Evolutionary conservation across 148 eudicot genomes (phyloP), one percentile per base, ranked within the genome.

Genomic region (Nyssa sinensis): DNA sequence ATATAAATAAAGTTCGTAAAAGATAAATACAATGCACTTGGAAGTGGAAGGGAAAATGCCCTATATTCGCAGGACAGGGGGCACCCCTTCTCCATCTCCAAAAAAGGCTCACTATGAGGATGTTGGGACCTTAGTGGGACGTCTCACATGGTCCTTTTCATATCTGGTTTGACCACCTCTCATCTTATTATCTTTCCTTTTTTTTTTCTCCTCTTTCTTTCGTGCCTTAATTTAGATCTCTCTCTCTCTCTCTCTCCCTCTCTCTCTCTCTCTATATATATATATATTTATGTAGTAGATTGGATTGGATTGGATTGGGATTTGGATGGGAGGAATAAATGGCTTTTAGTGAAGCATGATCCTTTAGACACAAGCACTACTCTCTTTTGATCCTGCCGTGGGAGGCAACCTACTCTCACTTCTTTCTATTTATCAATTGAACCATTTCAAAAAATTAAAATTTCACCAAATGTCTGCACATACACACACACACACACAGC

Each of bases 321-420:
- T 74, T 44, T n/a, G n/a, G n/a, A n/a, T n/a, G n/a, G n/a, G n/a
- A n/a, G n/a, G n/a, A n/a, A n/a, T n/a, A n/a, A n/a, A n/a, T n/a
- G n/a, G n/a, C 66, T 73, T 39, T 55, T 73, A 78, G 75, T 79
- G 83, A 51, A 63, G 73, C 82, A 79, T 75, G 85, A 78, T 61
- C 79, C 82, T 82, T 79, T 44, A 75, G 77, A 69, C 80, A 72
- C 66, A 78, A 82, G 69, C 82, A 82, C 71, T 68, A 63, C 75
- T 28, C 66, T 44, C 74, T 39, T 70, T 29, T 47, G 71, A 71
- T 60, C 77, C 78, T 69, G 73, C 44, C 75, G 49, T 74, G n/a
- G n/a, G n/a, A n/a, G n/a, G n/a, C n/a, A n/a, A n/a, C n/a, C n/a
- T n/a, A n/a, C n/a, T n/a, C n/a, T n/a, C n/a, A n/a, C n/a, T n/a